These are phyloP conservation scores for Leccinellum rugosiceps DNA, from an alignment of 768 basidiomycete genomes.

Conservation along the genomic window DNA sequence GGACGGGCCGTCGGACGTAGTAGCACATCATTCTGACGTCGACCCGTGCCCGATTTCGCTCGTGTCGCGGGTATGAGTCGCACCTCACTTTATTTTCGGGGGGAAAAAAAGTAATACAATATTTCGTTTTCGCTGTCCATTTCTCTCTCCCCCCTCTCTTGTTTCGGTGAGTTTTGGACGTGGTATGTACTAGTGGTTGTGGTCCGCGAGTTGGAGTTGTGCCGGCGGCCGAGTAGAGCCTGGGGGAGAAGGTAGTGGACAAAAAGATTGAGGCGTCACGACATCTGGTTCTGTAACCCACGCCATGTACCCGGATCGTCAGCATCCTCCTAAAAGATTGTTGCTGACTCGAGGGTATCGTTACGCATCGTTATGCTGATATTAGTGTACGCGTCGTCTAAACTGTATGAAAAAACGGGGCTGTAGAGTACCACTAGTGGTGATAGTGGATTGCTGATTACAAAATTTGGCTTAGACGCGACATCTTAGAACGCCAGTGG, in stretches of 20 bases:
- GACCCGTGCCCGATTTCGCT: slow-evolving; percentile 13
- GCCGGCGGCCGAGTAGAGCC: background rate
- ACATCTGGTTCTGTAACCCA: background rate
- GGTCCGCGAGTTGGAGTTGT: background rate
- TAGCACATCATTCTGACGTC: background rate
- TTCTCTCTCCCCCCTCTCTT: background rate
- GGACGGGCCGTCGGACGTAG: background rate
- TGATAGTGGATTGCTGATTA: background rate
- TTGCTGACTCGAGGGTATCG: background rate
- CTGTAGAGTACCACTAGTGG: background rate
- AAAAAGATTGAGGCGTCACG: background rate
- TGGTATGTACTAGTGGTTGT: background rate
- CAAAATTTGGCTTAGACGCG: background rate
- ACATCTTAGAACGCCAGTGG: no score
- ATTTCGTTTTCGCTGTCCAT: background rate
- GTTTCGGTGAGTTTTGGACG: no score
- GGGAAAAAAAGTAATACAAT: background rate
- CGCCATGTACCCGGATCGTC: background rate
- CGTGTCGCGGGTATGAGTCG: slow-evolving; percentile 13
- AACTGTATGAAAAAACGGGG: background rate
- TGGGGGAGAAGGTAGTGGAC: background rate
- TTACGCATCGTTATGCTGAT: background rate
- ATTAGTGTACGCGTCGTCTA: background rate
- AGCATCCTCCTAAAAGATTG: background rate
- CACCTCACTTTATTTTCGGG: background rate